phyloP scores from a whole-genome alignment of 1,139 yeast species.

The Dujonia santamariae region DNA sequence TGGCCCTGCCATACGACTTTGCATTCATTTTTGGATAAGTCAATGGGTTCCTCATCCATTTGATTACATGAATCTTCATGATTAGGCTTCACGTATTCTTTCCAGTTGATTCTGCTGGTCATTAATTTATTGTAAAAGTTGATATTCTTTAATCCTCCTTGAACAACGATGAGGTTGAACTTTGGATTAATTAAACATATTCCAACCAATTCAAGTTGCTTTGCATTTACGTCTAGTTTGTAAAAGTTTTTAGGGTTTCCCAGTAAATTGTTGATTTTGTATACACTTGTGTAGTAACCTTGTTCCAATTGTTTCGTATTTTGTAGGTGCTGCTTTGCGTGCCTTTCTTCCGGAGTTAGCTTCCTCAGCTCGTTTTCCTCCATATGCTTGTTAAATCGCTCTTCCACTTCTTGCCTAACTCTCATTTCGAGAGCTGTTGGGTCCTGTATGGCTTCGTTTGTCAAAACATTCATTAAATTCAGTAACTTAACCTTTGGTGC shows the following conservation, averaged over 20 bases:
- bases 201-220: constrained; percentile 66
- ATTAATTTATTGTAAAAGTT: constrained; percentile 63
- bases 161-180: constrained; percentile 62
- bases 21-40: constrained; percentile 50
- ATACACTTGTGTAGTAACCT: constrained; percentile 62
- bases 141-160: constrained; percentile 65
- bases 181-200: constrained; percentile 40
- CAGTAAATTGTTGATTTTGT: constrained; percentile 48
- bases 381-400: constrained; percentile 60
- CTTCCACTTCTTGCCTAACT: constrained; percentile 68
- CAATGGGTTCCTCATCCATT: constrained; percentile 17
- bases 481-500: constrained; percentile 83
- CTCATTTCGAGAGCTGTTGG: constrained; percentile 82
- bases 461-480: constrained; percentile 80
- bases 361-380: constrained; percentile 60
- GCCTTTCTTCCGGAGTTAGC: constrained; percentile 55
- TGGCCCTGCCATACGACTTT: constrained; percentile 76
- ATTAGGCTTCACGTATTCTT: constrained; percentile 35
- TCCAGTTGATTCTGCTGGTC: constrained; percentile 68
- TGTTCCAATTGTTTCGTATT: constrained; percentile 37
- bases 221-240: constrained; percentile 78
- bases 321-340: constrained; percentile 46
- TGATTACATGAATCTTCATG: constrained; percentile 12
- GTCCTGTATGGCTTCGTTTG: constrained; percentile 84
- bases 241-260: constrained; percentile 62